Evolutionary conservation across 805 yeast species (phyloP), one percentile per base, ranked within the genome.

Genomic region (Wickerhamomyces silvicola): DNA sequence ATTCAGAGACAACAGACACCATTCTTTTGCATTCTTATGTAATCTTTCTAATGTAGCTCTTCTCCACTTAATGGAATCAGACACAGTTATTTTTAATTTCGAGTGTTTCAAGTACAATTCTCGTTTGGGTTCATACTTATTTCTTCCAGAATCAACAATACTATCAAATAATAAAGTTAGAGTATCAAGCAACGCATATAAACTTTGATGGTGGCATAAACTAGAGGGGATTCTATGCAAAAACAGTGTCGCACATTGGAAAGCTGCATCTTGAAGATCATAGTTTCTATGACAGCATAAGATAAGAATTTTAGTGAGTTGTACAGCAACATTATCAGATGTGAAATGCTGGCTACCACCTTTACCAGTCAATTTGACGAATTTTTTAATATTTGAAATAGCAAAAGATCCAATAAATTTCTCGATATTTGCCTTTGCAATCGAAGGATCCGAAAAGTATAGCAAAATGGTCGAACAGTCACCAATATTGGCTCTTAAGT

Each of bases 381-480:
- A 87, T 42, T 72, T 76, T 24, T 68, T 66, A 18, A 75, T 70
- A 32, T 81, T 66, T 30, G 72, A 66, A 38, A 66, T 66, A 0
- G 90, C 74, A 37, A 90, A 71, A 5, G 70, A 67, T 0, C 79
- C 79, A 54, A 88, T 70, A 37, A 71, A 75, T 40, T 71, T 78
- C 33, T 79, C 83, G 10, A 86, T 70, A 8, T 79, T 84, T 22
- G 77, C 70, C 22, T 83, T 72, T 22, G 70, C 65, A 41, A 85
- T 66, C 0, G 94, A 80, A 3, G 95, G 92, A 50, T 92, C 97
- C 2, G 92, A 81, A 45, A 81, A 80, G 58, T 92, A 92, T 24
- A 70, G 67, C 33, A 90, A 67, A 22, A 77, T 64, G n/a, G 78
- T 75, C 0, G 94, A 78, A 43, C 95, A 81, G 42, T 81, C 79